These are phyloP conservation scores for Favolaschia claudopus DNA, from an alignment of 768 basidiomycete species.

Conservation along the genomic window DNA sequence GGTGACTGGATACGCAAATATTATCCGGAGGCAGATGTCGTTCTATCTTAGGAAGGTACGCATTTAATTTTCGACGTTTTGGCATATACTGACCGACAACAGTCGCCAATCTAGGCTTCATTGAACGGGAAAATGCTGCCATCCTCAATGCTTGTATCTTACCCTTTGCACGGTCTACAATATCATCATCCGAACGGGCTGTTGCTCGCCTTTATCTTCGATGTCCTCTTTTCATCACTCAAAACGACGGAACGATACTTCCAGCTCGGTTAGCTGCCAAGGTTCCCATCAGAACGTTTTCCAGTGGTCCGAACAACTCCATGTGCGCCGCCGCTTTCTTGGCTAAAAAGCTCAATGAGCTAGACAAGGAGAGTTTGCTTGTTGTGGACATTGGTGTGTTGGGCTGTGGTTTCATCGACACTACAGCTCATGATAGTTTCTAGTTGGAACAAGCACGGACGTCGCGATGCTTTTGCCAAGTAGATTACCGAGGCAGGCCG, in stretches of 20 bases:
- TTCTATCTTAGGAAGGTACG: constrained; percentile 50
- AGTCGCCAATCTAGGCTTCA: constrained; percentile 59
- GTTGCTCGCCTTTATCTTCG: constrained; percentile 47
- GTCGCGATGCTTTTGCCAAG: constrained; percentile 61
- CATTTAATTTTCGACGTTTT: neutral
- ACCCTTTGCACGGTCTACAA: constrained; percentile 57
- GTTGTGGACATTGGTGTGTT: constrained; percentile 56
- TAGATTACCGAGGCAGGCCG: constrained; percentile 63
- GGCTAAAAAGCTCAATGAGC: constrained; percentile 48
- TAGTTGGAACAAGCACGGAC: constrained; percentile 65
- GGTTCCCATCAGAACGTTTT: constrained; percentile 65
- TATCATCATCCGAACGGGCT: constrained; percentile 55
- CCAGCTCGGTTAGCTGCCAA: constrained; percentile 51
- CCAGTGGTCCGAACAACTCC: constrained; percentile 65
- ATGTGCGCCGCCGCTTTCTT: constrained; percentile 68
- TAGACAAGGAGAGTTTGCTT: constrained; percentile 46
- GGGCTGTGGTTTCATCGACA: neutral
- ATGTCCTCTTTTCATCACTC: constrained; percentile 57
- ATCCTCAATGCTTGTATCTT: constrained; percentile 68
- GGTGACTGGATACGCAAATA: constrained; percentile 47
- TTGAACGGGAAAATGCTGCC: constrained; percentile 67
- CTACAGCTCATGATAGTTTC: neutral
- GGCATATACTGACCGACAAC: neutral
- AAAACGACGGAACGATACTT: constrained; percentile 59
- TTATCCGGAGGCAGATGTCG: constrained; percentile 48